Percentiles rank a stretch among this genome's conserved stretches.
phyloP scores from a whole-genome alignment of 352 stramenopile genomes.

The Aphanomyces euteiches region DNA sequence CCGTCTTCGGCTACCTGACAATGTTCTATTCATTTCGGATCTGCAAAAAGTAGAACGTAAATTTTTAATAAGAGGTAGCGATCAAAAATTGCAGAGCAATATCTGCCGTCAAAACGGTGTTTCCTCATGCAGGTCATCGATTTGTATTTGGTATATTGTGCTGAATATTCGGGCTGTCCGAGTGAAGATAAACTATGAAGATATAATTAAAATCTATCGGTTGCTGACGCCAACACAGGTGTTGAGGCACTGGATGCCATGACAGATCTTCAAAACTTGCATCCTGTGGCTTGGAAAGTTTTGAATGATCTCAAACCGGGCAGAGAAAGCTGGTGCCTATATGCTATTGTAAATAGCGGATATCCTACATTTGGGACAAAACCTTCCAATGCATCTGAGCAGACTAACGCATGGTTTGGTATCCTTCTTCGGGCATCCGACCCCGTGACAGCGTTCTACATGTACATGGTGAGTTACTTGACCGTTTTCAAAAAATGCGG shows the following conservation, averaged over 20 bases:
- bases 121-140: neutral
- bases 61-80: neutral
- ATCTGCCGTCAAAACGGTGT: slow-evolving; percentile 8
- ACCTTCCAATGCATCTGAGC: neutral
- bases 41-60: neutral
- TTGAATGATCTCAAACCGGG: neutral
- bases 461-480: neutral
- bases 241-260: no score
- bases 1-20: neutral
- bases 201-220: no score
- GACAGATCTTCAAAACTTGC: no score
- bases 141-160: neutral
- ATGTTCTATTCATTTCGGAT: neutral
- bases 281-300: no score
- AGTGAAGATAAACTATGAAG: no score
- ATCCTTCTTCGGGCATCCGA: neutral
- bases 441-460: neutral
- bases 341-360: neutral
- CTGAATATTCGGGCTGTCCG: neutral
- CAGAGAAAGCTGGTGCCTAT: neutral
- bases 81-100: neutral
- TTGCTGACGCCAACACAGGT: no score
- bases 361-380: slow-evolving; percentile 5
- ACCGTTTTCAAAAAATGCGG: neutral
- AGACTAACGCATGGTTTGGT: neutral